phyloP scores from a whole-genome alignment of 345 rosid species.

The Microcos paniculata region DNA sequence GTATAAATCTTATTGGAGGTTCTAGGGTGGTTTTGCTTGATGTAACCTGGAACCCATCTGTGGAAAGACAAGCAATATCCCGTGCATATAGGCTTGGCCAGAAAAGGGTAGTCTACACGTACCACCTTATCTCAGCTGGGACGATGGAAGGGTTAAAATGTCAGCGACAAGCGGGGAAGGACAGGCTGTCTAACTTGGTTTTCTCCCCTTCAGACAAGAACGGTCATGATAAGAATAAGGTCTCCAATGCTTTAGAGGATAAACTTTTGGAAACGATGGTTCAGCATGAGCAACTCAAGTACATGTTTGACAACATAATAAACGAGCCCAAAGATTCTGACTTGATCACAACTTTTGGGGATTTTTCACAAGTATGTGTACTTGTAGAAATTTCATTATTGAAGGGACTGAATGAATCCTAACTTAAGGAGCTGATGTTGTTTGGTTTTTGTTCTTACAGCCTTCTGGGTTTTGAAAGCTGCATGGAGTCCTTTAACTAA shows the following conservation, averaged over 20 bases:
- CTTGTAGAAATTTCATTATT: neutral
- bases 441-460: neutral
- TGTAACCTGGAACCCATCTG: conserved; percentile 85
- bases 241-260: conserved; percentile 28
- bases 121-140: conserved; percentile 59
- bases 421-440: neutral
- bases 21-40: conserved; percentile 84
- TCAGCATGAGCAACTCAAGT: conserved; percentile 13
- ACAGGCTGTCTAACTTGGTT: conserved; percentile 49
- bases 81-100: conserved; percentile 80
- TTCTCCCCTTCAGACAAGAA: conserved; percentile 41
- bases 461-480: neutral
- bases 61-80: conserved; percentile 79
- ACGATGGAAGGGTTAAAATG: conserved; percentile 57
- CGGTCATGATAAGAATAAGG: conserved; percentile 16
- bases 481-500: too few species aligned
- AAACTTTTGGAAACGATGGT: conserved; percentile 38
- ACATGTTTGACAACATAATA: conserved; percentile 33
- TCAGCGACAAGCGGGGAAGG: conserved; percentile 48
- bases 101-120: conserved; percentile 52
- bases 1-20: conserved; percentile 80
- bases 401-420: neutral
- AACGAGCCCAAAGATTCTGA: conserved; percentile 28
- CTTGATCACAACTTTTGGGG: conserved; percentile 1
- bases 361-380: neutral